Evolutionary conservation across 441 rosid genomes (phyloP).

Genomic region (Gossypium lobatum): DNA sequence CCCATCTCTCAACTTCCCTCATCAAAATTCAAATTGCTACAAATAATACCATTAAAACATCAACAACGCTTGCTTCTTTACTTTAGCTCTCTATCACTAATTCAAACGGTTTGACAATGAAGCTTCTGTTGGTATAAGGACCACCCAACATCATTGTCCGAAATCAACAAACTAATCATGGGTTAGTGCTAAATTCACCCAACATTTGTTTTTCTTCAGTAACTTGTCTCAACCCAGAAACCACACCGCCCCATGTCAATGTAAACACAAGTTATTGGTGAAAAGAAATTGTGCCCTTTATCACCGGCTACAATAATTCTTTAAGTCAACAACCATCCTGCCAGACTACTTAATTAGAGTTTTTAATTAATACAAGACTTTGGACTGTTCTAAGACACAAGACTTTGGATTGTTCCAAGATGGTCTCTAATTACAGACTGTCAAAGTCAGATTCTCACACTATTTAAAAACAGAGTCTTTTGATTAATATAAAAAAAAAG

Average conservation of each 20-base stretch:
- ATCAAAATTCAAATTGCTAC: neutral
- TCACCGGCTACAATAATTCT: constrained; percentile 26
- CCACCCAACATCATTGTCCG: constrained; percentile 35
- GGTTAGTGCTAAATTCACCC: constrained; percentile 33
- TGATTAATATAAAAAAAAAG: neutral
- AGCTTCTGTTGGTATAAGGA: constrained; percentile 24
- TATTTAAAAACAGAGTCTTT: constrained; percentile 6
- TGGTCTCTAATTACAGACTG: constrained; percentile 54
- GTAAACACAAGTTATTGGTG: constrained; percentile 14
- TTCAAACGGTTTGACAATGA: constrained; percentile 20
- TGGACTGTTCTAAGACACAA: neutral
- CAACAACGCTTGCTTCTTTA: constrained; percentile 11
- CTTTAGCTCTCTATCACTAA: constrained; percentile 20
- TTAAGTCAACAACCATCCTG: constrained; percentile 29
- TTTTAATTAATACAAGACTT: constrained; percentile 17
- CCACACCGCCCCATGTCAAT: constrained; percentile 19
- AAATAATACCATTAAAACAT: constrained; percentile 15
- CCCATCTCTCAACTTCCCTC: constrained; percentile 42
- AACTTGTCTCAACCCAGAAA: constrained; percentile 27
- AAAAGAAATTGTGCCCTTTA: constrained; percentile 11
- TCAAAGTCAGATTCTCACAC: constrained; percentile 37
- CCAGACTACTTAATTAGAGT: constrained; percentile 15
- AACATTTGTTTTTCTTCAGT: constrained; percentile 16
- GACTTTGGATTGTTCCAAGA: constrained; percentile 34
- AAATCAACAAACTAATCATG: constrained; percentile 36